phyloP scores from a whole-genome alignment of 106 monocot genomes.

The Amphibolis antarctica region DNA sequence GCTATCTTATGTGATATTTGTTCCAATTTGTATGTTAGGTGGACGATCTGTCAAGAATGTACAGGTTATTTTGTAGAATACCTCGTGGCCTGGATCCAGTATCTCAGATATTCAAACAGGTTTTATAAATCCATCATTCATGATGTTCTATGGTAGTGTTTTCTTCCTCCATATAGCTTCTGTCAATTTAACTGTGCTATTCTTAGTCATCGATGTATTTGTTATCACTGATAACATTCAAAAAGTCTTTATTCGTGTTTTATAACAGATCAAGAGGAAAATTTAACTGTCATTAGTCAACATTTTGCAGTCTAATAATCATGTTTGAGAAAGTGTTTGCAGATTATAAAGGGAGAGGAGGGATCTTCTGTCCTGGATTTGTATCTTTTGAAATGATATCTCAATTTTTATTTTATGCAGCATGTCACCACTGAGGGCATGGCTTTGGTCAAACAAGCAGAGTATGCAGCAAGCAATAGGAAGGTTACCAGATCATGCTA shows the following conservation, averaged over 20 bases:
- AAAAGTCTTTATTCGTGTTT: too few relatives aligned
- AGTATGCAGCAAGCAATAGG: slow-evolving; percentile 17
- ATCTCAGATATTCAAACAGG: slow-evolving; percentile 22
- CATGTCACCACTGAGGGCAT: slow-evolving; percentile 21
- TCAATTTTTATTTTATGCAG: slow-evolving; percentile 4
- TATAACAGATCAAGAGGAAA: too few relatives aligned
- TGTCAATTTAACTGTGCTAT: background rate
- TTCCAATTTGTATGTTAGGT: slow-evolving; percentile 11
- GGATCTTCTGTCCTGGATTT: background rate
- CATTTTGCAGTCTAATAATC: background rate
- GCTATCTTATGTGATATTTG: background rate
- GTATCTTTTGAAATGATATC: too few relatives aligned
- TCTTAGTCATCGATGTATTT: too few relatives aligned
- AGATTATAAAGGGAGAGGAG: too few relatives aligned
- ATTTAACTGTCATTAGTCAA: too few relatives aligned
- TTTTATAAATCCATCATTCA: background rate
- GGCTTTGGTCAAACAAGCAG: slow-evolving; percentile 26
- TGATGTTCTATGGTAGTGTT: background rate
- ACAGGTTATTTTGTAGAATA: slow-evolving; percentile 22
- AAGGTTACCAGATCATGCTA: slow-evolving; percentile 11
- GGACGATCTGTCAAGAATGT: slow-evolving; percentile 31
- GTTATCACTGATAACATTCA: too few relatives aligned
- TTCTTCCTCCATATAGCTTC: background rate
- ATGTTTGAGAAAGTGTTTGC: too few relatives aligned
- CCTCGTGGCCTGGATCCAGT: slow-evolving; percentile 19